These are phyloP conservation scores for Carex scoparia DNA, from an alignment of 176 grass and related monocot species.

Conservation along the genomic window DNA sequence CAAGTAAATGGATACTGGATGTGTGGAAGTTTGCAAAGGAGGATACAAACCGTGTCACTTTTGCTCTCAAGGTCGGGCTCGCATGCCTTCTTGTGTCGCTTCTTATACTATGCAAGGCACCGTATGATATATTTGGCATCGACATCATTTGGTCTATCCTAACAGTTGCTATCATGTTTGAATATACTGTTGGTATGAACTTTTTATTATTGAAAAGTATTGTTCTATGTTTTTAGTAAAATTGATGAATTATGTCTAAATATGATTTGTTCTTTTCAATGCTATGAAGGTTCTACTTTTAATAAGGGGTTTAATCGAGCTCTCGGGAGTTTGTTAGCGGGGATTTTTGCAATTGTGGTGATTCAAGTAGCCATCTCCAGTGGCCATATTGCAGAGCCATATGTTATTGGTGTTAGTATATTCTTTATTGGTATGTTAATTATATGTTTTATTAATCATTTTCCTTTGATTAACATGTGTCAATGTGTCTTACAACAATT, in stretches of 20 bases:
- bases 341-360: constrained; percentile 64
- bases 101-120: constrained; percentile 57
- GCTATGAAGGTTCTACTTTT: constrained; percentile 60
- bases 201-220: background rate
- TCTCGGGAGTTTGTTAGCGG: constrained; percentile 68
- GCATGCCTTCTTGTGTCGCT: constrained; percentile 84
- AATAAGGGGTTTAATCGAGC: constrained; percentile 76
- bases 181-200: constrained; percentile 85
- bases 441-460: constrained; percentile 1
- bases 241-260: background rate
- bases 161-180: constrained; percentile 85
- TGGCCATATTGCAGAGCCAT: constrained; percentile 68
- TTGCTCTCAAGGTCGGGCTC: constrained; percentile 71
- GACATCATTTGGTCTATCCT: constrained; percentile 85
- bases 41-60: constrained; percentile 62
- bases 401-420: constrained; percentile 80
- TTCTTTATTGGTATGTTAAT: constrained; percentile 58
- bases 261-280: background rate
- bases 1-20: constrained; percentile 56
- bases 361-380: constrained; percentile 69
- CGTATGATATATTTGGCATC: constrained; percentile 61
- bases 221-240: background rate
- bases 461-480: background rate
- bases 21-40: constrained; percentile 62
- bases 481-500: background rate